phyloP scores from a whole-genome alignment of 78 protist genomes.

The Dictyostelium citrinum region DNA sequence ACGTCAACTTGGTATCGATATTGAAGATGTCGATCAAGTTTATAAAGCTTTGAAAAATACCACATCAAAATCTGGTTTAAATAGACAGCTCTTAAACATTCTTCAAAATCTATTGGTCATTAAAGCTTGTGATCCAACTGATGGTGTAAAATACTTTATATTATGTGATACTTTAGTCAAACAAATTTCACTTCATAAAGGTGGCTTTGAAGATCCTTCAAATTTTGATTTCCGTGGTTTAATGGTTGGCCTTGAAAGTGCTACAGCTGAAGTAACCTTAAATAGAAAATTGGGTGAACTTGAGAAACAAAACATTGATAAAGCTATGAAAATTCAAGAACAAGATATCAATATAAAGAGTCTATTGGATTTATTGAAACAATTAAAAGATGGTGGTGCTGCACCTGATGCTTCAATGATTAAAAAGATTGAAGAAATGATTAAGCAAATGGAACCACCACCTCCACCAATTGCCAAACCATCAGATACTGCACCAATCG shows the following conservation, averaged over 20 bases:
- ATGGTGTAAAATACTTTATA: constrained; percentile 54
- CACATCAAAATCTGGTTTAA: constrained; percentile 22
- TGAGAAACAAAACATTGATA: constrained; percentile 69
- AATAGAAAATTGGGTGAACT: constrained; percentile 52
- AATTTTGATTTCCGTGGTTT: constrained; percentile 29
- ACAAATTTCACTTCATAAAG: constrained; percentile 38
- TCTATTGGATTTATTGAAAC: constrained; percentile 23
- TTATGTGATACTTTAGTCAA: constrained; percentile 14
- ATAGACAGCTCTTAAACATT: background rate
- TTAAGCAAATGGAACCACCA: constrained; percentile 9
- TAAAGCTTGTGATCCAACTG: constrained; percentile 30
- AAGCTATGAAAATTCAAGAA: constrained; percentile 51
- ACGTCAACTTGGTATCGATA: constrained; percentile 40
- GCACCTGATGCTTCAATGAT: background rate
- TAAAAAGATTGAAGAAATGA: constrained; percentile 55
- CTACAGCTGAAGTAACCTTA: constrained; percentile 21
- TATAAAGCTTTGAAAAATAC: constrained; percentile 30
- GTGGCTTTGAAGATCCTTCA: background rate
- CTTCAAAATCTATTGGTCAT: constrained; percentile 49
- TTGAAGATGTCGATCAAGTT: constrained; percentile 43
- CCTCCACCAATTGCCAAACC: background rate
- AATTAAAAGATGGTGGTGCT: constrained; percentile 27
- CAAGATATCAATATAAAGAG: constrained; percentile 34
- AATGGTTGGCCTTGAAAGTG: constrained; percentile 3
- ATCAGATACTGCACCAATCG: background rate